phyloP scores from a whole-genome alignment of 495 filamentous ascomycete species.

The Aspergillus saccharolyticus region DNA sequence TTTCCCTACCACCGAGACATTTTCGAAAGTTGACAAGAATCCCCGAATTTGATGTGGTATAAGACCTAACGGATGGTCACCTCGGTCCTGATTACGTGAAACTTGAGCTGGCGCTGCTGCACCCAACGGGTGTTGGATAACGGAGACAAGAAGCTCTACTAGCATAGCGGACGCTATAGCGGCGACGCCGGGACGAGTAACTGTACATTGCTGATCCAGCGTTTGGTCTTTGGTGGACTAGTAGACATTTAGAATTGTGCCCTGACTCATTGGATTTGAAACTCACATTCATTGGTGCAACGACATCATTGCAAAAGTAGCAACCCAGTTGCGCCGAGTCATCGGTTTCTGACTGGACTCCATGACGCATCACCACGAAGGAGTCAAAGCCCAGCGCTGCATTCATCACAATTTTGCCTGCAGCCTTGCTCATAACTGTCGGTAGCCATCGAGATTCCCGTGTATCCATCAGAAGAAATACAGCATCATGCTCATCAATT shows the following conservation, averaged over 20 bases:
- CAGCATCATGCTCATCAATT: constrained; percentile 81
- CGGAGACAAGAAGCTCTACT: constrained; percentile 80
- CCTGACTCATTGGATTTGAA: background rate
- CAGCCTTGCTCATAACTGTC: constrained; percentile 93
- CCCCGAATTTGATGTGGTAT: constrained; percentile 92
- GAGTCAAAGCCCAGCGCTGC: constrained; percentile 94
- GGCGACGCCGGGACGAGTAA: constrained; percentile 88
- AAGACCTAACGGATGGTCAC: constrained; percentile 74
- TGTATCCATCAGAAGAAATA: constrained; percentile 96
- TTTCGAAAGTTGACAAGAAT: constrained; percentile 81
- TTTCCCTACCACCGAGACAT: constrained; percentile 71
- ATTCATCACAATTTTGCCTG: constrained; percentile 92
- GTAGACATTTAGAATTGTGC: constrained; percentile 35
- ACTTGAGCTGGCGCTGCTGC: constrained; percentile 57
- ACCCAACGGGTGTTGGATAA: constrained; percentile 76
- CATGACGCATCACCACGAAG: constrained; percentile 96
- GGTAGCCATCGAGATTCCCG: constrained; percentile 92
- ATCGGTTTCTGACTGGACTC: constrained; percentile 44
- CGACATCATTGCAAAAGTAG: constrained; percentile 98
- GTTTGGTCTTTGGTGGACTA: constrained; percentile 90
- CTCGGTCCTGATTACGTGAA: constrained; percentile 48
- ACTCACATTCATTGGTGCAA: constrained; percentile 88
- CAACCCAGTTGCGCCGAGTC: constrained; percentile 65
- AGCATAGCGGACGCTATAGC: constrained; percentile 88
- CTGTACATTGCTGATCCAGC: constrained; percentile 96